Percentiles rank a stretch among this genome's conserved stretches.
Evolutionary conservation across 2,329 filamentous ascomycete genomes (phyloP).

Genomic region (Fusarium ramigenum): DNA sequence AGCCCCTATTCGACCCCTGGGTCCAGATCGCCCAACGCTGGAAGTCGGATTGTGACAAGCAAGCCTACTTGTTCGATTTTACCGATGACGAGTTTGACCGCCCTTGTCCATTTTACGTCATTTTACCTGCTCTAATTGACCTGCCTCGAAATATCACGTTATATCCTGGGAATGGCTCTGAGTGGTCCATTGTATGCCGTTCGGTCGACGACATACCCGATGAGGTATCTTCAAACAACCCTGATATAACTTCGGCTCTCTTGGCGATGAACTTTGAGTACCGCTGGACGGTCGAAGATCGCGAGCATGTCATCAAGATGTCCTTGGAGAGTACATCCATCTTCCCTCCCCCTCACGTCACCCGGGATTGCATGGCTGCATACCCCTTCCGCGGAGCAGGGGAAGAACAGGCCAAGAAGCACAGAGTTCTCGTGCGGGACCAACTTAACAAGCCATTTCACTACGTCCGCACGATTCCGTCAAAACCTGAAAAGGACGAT

Average conservation of each 20-base stretch:
- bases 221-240: conserved; percentile 13
- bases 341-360: conserved; percentile 26
- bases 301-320: conserved; percentile 54
- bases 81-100: conserved; percentile 45
- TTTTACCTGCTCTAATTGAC: conserved; percentile 56
- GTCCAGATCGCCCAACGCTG: conserved; percentile 54
- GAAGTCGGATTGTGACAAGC: conserved; percentile 39
- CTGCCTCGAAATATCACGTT: conserved; percentile 50
- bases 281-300: conserved; percentile 53
- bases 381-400: conserved; percentile 39
- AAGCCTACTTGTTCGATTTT: conserved; percentile 47
- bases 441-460: conserved; percentile 49
- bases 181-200: conserved; percentile 48
- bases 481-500: conserved; percentile 54
- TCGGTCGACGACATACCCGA: conserved; percentile 28
- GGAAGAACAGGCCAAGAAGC: conserved; percentile 30
- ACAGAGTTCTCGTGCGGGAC: conserved; percentile 54
- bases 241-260: conserved; percentile 58
- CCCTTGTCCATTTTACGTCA: conserved; percentile 51
- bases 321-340: conserved; percentile 42
- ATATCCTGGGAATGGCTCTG: conserved; percentile 50
- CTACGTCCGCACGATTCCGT: conserved; percentile 53
- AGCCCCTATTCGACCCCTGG: conserved; percentile 59
- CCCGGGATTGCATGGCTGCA: conserved; percentile 46
- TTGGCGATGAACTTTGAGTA: conserved; percentile 60